Conservation (phyloP, 176 grass and related monocot genomes). For the Hordeum marinum region DNA sequence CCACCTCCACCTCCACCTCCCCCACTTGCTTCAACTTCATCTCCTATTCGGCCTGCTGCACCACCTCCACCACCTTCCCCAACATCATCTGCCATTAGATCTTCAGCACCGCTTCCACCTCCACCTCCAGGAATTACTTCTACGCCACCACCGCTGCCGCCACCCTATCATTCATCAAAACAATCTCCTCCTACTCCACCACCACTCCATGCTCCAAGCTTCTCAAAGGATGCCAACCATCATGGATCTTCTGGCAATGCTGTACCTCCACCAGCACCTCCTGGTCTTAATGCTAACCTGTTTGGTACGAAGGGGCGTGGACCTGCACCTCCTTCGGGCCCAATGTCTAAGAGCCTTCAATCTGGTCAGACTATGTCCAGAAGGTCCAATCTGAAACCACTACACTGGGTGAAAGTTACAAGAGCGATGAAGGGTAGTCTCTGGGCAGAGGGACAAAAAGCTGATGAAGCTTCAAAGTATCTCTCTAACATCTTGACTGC, state of each 20-base stretch:
- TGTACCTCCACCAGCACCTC: conserved; percentile 52
- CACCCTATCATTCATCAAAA: conserved; percentile 38
- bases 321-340: conserved; percentile 52
- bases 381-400: conserved; percentile 90
- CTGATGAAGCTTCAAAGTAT: conserved; percentile 69
- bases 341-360: conserved; percentile 52
- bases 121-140: conserved; percentile 30
- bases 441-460: conserved; percentile 81
- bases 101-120: conserved; percentile 27
- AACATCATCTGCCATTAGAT: conserved; percentile 11
- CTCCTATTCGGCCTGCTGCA: conserved; percentile 23
- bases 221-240: conserved; percentile 29
- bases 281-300: conserved; percentile 39
- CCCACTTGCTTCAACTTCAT: conserved; percentile 33
- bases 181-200: conserved; percentile 40
- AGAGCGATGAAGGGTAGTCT: conserved; percentile 97
- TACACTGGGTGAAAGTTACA: conserved; percentile 99
- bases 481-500: conserved; percentile 2
- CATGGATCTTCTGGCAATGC: conserved; percentile 29
- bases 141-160: conserved; percentile 2
- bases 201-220: conserved; percentile 16
- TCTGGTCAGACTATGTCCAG: conserved; percentile 48
- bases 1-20: conserved; percentile 34
- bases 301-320: conserved; percentile 31
- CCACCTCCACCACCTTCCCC: conserved; percentile 37